phyloP scores from a whole-genome alignment of 1,284 basidiomycete species.

The Exobasidium rhododendri region DNA sequence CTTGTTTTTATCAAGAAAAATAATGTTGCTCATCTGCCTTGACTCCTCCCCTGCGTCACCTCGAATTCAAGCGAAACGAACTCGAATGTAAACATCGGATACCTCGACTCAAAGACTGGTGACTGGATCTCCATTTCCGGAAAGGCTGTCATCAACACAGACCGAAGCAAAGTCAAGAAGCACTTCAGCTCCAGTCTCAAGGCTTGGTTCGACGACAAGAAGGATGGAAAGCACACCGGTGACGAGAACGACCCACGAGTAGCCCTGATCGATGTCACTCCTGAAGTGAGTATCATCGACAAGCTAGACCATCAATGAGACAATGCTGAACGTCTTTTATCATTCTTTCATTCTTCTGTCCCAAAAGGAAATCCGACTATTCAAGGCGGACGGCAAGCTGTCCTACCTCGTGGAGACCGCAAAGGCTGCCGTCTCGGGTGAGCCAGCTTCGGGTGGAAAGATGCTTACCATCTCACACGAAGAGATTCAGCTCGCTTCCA shows the following conservation, averaged over 20 bases:
- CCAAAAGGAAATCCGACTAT: conserved; percentile 58
- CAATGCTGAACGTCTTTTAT: background rate
- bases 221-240: conserved; percentile 81
- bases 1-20: no score
- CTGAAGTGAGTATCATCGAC: conserved; percentile 47
- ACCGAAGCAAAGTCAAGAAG: conserved; percentile 42
- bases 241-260: conserved; percentile 76
- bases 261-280: conserved; percentile 73
- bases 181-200: conserved; percentile 34
- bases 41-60: no score
- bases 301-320: background rate
- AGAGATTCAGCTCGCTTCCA: conserved; percentile 60
- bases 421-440: conserved; percentile 62
- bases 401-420: conserved; percentile 58
- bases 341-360: background rate
- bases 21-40: no score
- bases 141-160: conserved; percentile 61
- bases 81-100: conserved; percentile 55
- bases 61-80: conserved; percentile 21
- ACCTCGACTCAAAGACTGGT: conserved; percentile 69
- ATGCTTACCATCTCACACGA: conserved; percentile 64
- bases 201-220: conserved; percentile 82
- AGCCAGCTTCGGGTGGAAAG: conserved; percentile 65
- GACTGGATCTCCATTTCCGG: conserved; percentile 83
- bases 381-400: conserved; percentile 39